Conservation (phyloP, 352 stramenopile genomes). For the Pythium rishiriense region DNA sequence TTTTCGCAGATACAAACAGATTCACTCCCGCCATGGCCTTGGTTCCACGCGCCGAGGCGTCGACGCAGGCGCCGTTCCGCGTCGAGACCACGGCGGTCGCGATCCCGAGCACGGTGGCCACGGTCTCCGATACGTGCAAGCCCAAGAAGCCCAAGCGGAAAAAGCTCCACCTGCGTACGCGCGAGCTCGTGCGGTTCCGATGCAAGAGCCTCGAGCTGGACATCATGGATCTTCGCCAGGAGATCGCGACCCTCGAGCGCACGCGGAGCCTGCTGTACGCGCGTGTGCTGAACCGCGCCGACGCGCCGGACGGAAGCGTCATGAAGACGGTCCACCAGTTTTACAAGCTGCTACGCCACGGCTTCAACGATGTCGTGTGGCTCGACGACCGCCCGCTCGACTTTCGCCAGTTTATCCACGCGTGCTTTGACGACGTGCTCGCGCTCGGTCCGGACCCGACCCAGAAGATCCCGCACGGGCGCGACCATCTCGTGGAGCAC, state of each 20-base stretch:
- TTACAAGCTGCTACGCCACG: slow-evolving; percentile 4
- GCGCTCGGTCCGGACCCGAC: not conserved
- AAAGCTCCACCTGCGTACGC: slow-evolving; percentile 15
- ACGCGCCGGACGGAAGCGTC: not conserved
- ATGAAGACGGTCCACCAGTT: slow-evolving; percentile 5
- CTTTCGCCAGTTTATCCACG: slow-evolving; percentile 9
- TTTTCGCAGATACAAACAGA: too few relatives aligned
- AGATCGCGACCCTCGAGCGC: slow-evolving; percentile 16
- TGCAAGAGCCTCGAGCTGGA: slow-evolving; percentile 19
- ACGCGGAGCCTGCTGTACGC: slow-evolving; percentile 1
- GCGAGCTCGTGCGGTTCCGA: slow-evolving; percentile 13
- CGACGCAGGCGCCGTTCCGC: too few relatives aligned
- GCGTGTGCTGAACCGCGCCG: slow-evolving; percentile 9
- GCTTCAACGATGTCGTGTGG: slow-evolving; percentile 7
- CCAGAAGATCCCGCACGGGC: not conserved
- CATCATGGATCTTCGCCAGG: slow-evolving; percentile 18
- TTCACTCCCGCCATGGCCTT: too few relatives aligned
- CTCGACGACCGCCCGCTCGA: slow-evolving; percentile 6
- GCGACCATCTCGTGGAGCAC: not conserved
- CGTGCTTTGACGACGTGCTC: slow-evolving; percentile 3
- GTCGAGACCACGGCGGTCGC: too few relatives aligned
- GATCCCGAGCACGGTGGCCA: too few relatives aligned
- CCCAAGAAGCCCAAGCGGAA: slow-evolving; percentile 6
- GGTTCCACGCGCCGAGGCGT: too few relatives aligned
- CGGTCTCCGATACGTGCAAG: not conserved